Evolutionary conservation across 768 basidiomycete genomes (phyloP).

Genomic region (Kwoniella heveanensis): DNA sequence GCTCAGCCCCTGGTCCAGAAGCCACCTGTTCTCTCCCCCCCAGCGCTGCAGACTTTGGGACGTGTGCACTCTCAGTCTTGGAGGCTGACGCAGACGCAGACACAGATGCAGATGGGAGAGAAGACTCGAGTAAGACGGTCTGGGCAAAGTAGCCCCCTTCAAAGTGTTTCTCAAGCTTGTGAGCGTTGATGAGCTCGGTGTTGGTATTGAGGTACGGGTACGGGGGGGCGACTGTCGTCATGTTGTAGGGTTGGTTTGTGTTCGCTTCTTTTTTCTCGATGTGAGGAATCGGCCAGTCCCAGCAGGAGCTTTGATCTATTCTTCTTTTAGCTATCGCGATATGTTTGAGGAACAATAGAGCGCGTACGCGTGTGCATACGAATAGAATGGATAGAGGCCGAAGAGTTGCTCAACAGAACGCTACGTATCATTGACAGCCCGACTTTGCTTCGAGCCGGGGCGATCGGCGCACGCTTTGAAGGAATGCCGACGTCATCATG

Average conservation of each 20-base stretch:
- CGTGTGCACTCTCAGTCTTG: neutral
- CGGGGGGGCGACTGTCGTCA: constrained; percentile 16
- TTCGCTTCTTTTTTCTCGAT: no score
- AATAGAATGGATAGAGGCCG: no score
- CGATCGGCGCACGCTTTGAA: neutral
- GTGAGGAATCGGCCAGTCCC: no score
- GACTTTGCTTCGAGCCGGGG: no score
- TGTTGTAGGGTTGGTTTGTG: constrained; percentile 13
- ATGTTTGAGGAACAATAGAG: no score
- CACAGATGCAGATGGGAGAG: neutral
- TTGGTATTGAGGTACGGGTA: constrained; percentile 43
- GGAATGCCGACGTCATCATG: neutral
- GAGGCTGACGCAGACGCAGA: neutral
- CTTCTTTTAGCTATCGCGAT: no score
- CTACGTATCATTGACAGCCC: no score
- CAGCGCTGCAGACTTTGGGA: constrained; percentile 11
- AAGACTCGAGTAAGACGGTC: constrained; percentile 37
- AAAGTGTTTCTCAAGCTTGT: constrained; percentile 38
- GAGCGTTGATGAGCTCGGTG: constrained; percentile 49
- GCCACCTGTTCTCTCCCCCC: constrained; percentile 20
- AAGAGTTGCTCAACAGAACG: no score
- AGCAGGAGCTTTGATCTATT: no score
- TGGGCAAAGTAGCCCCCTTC: constrained; percentile 52
- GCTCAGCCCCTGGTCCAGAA: constrained; percentile 21
- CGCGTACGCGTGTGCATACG: no score